These are phyloP conservation scores for Botrytis porri DNA, from an alignment of 2,329 filamentous ascomycete genomes.

Conservation along the genomic window DNA sequence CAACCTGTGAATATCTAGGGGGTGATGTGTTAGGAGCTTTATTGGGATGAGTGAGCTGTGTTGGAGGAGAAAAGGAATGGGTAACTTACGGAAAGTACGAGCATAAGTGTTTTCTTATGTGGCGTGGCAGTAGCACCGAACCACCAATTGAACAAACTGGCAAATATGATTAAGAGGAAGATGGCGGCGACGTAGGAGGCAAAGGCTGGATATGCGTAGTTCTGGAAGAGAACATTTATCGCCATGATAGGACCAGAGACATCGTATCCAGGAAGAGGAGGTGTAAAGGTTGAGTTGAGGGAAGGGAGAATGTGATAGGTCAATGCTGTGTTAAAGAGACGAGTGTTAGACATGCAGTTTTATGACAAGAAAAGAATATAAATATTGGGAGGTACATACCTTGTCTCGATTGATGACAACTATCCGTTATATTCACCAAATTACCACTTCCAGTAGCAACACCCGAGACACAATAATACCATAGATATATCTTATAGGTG, in stretches of 20 bases:
- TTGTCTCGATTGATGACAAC: neutral
- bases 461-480: neutral
- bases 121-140: neutral
- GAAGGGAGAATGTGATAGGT: neutral
- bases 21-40: neutral
- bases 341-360: neutral
- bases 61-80: too few relatives aligned
- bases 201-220: neutral
- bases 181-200: neutral
- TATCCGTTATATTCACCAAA: neutral
- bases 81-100: neutral
- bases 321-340: neutral
- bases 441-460: neutral
- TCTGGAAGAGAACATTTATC: neutral
- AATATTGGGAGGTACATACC: neutral
- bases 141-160: neutral
- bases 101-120: neutral
- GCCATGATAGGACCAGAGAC: neutral
- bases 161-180: neutral
- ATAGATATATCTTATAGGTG: slow-evolving; percentile 1
- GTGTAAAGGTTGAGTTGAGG: neutral
- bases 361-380: neutral
- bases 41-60: neutral
- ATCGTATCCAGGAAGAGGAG: neutral
- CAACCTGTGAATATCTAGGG: neutral